Evolutionary conservation across 1,284 basidiomycete species (phyloP), one percentile per base, ranked within the genome.

Genomic region (Exobasidium rhododendri): DNA sequence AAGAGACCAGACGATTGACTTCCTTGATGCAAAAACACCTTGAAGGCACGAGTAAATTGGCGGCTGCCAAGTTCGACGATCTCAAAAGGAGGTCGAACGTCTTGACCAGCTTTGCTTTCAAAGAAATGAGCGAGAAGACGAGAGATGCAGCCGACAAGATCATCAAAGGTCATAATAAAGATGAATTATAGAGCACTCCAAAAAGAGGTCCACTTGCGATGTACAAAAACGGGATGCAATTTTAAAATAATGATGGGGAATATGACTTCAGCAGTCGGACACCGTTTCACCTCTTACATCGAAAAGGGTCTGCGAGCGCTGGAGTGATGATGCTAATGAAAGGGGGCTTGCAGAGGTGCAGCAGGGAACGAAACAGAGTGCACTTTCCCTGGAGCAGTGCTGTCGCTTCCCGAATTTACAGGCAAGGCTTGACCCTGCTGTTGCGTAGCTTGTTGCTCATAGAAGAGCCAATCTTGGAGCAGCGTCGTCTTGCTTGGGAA

Each of bases 41-140:
- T 1, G 60, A 69, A 20, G 76, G 75, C 28, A 64, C 66, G 5
- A 64, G 63, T 49, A 59, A 84, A 40, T 82, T 97, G 45, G 84
- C 89, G 3, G 83, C 85, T 0, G 81, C 84, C 57, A 97, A 97
- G 82, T 83, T 94, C 49, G 94, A 98, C 80, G 92, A 97, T 83
- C 87, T 97, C 74, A 61, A 92, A 82, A 86, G 90, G 80, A 94
- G 94, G 84, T 85, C 85, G 56, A 97, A 97, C 82, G 86, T 96
- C 69, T 86, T 96, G 59, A 81, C 83, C 7, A 86, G 90, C 0
- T 94, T 96, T 77, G 82, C 65, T 57, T 74, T 73, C 26, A 50
- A 40, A 44, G 44, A 58, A 31, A 17, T 55, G 46, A 58, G 31
- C 40, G 61, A 65, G 7, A 47, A 53, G 53, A 28, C 44, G 14